Conservation (phyloP, 1,284 basidiomycete species). For the Grifola frondosa region DNA sequence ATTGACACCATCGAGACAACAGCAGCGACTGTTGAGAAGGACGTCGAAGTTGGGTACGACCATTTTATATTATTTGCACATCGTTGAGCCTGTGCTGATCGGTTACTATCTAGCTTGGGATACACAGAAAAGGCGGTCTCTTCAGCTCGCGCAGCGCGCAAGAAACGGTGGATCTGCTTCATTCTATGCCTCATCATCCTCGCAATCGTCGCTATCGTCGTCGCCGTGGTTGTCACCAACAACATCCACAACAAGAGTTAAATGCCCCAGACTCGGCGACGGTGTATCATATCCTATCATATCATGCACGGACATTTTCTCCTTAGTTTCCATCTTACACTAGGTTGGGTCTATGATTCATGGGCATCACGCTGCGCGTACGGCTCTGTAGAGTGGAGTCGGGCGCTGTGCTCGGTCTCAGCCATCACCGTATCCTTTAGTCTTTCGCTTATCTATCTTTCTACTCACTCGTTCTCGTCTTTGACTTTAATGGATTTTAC, state of each 20-base stretch:
- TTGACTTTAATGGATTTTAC: constrained; percentile 16
- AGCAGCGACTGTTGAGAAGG: constrained; percentile 72
- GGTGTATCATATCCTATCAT: constrained; percentile 12
- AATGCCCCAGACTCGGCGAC: no score
- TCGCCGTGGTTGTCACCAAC: constrained; percentile 51
- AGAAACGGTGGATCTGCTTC: constrained; percentile 95
- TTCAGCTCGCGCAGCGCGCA: constrained; percentile 87
- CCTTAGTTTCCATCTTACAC: constrained; percentile 10
- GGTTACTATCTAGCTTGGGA: constrained; percentile 49
- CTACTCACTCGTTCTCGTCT: constrained; percentile 5
- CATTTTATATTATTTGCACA: neutral
- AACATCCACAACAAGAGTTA: constrained; percentile 36
- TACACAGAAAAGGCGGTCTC: constrained; percentile 86
- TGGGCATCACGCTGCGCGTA: constrained; percentile 6
- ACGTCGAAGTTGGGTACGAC: constrained; percentile 79
- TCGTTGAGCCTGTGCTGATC: neutral
- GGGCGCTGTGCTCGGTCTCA: no score
- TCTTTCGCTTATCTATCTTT: constrained; percentile 16
- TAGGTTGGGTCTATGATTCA: constrained; percentile 11
- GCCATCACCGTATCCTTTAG: constrained; percentile 3
- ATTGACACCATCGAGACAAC: constrained; percentile 79
- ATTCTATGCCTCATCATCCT: constrained; percentile 54
- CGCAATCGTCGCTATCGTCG: constrained; percentile 60
- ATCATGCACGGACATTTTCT: constrained; percentile 19
- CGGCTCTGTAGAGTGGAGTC: neutral